Evolutionary conservation across 169 alveolate species (phyloP).

Genomic region (Eimeria maxima): DNA sequence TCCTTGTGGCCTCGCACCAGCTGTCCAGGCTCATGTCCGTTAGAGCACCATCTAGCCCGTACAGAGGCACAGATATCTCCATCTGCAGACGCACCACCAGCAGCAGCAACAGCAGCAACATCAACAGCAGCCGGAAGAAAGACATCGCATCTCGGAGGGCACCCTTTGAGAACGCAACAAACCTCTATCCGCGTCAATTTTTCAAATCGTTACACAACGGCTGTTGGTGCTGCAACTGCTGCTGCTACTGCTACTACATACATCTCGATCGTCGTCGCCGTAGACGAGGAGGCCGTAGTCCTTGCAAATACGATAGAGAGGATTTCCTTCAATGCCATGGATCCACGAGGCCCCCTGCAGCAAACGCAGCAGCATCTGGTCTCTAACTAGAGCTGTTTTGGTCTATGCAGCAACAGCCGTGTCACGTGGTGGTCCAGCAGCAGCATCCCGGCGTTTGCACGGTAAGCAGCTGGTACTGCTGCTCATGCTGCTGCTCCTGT

Average conservation of each 20-base stretch:
- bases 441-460: background rate
- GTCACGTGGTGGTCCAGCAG: background rate
- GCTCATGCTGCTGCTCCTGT: background rate
- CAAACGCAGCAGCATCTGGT: background rate
- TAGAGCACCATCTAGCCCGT: background rate
- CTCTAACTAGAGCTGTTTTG: background rate
- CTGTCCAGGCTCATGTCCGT: background rate
- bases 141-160: background rate
- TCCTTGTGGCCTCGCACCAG: constrained; percentile 29
- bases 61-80: constrained; percentile 5
- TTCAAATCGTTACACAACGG: background rate
- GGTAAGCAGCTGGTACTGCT: background rate
- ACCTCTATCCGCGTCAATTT: background rate
- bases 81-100: background rate
- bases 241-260: background rate
- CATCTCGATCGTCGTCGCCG: constrained; percentile 3
- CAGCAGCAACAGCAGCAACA: constrained; percentile 41
- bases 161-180: too few species aligned
- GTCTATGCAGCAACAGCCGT: background rate
- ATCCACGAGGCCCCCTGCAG: constrained; percentile 76
- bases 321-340: constrained; percentile 76
- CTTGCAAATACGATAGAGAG: constrained; percentile 40
- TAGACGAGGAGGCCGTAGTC: constrained; percentile 33
- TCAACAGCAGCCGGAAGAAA: background rate
- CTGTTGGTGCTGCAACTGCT: constrained; percentile 17